Conservation (phyloP, 305 asterid genomes). For the Fraxinus greggii region DNA sequence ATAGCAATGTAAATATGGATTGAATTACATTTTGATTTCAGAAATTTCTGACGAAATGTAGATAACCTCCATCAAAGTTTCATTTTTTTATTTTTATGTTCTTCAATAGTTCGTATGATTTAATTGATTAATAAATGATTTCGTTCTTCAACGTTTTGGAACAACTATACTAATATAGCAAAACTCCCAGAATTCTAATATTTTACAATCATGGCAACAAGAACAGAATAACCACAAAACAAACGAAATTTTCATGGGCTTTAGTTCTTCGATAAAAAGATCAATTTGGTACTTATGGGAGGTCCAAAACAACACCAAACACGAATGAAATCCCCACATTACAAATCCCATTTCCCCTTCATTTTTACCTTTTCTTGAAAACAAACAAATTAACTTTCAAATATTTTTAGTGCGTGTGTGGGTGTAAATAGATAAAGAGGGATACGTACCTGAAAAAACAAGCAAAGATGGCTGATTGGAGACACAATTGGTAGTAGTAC, state of each 20-base stretch:
- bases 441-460: conserved; percentile 68
- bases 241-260: neutral
- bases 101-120: neutral
- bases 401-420: neutral
- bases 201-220: neutral
- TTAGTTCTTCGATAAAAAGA: neutral
- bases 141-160: neutral
- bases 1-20: neutral
- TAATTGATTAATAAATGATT: neutral
- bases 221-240: neutral
- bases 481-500: conserved; percentile 25
- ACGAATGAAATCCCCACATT: neutral
- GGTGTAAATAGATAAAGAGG: neutral
- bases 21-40: neutral
- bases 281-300: neutral
- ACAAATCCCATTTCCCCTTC: neutral
- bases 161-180: neutral
- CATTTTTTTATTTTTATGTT: neutral
- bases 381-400: neutral
- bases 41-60: neutral
- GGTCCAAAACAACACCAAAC: neutral
- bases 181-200: neutral
- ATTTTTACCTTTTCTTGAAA: neutral
- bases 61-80: neutral
- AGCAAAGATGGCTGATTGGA: conserved; percentile 61